Base-by-base conservation (phyloP, 1,139 yeast genomes). In the Suhomyces bribrorum region DNA sequence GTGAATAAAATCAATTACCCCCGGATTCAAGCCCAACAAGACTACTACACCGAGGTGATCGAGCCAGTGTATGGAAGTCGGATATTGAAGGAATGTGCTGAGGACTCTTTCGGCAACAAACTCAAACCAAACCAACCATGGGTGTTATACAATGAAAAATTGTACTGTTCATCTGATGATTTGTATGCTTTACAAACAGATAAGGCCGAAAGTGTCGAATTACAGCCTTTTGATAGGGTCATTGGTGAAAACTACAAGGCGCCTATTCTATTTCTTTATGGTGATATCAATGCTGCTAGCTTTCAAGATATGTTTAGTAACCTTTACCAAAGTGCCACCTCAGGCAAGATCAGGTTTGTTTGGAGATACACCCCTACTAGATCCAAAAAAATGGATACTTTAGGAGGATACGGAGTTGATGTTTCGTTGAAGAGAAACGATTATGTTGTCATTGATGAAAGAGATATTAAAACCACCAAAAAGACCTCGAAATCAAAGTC, bases 371-470 rank as follows among this genome's bases (percentile, higher is more conserved):
- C 79, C 6, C 79, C 81, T 0, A 26, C 37, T 3, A 18, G 27
- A 5, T 32, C 31, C 1, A 37, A 31, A 2, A 49, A 52, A 17
- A 17, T 34, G 3, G 79, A 77, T 30, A 33, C 51, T 0, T 55
- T 86, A 23, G 53, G 77, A 7, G 95, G 94, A 0, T 87, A 79
- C 57, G 94, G 89, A 1, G 81, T 75, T 5, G 83, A 75, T 29
- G 56, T 84, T 34, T 73, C 81, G 1, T 53, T 83, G 44, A 83
- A 83, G 47, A 65, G 83, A 43, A 76, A 85, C 0, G 87, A 83
- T 47, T 81, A 82, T 45, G 62, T 79, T 12, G 84, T 73, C 3
- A 71, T 80, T 40, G 87, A 82, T 50, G 88, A 81, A 45, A 64
- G 83, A 34, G 77, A 73, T 26, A 37, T 48, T 17, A 34, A 35